phyloP scores from a whole-genome alignment of 768 basidiomycete species.

The Candolleomyces eurysporus region DNA sequence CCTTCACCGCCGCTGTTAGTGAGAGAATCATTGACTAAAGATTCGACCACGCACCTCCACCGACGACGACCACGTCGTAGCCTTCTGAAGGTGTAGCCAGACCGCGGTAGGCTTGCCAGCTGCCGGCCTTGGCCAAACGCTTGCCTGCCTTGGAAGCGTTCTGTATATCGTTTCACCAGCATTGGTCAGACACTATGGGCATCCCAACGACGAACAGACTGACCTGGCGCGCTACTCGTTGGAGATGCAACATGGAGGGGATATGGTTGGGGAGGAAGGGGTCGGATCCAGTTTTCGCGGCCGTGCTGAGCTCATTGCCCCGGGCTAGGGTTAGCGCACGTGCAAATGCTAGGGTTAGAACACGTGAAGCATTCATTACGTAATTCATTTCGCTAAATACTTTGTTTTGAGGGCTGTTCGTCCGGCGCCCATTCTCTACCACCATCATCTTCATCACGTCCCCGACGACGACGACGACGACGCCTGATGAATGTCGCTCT shows the following conservation, averaged over 20 bases:
- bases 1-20: conserved; percentile 42
- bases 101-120: conserved; percentile 52
- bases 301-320: neutral
- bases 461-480: neutral
- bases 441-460: neutral
- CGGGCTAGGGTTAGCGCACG: neutral
- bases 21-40: neutral
- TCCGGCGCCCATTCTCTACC: neutral
- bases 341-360: neutral
- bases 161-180: conserved; percentile 18
- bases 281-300: neutral
- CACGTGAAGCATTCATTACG: too few species aligned
- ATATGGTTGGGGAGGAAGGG: neutral
- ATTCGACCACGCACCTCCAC: conserved; percentile 65
- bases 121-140: conserved; percentile 41
- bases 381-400: too few species aligned
- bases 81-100: conserved; percentile 69
- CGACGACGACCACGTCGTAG: conserved; percentile 94
- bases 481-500: conserved; percentile 57
- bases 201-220: neutral
- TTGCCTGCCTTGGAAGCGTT: conserved; percentile 39
- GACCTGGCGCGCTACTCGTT: conserved; percentile 32
- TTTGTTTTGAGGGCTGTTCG: too few species aligned
- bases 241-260: conserved; percentile 27
- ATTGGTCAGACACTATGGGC: neutral